phyloP scores from a whole-genome alignment of 139 green algal species.

The Coccomyxa sp. region DNA sequence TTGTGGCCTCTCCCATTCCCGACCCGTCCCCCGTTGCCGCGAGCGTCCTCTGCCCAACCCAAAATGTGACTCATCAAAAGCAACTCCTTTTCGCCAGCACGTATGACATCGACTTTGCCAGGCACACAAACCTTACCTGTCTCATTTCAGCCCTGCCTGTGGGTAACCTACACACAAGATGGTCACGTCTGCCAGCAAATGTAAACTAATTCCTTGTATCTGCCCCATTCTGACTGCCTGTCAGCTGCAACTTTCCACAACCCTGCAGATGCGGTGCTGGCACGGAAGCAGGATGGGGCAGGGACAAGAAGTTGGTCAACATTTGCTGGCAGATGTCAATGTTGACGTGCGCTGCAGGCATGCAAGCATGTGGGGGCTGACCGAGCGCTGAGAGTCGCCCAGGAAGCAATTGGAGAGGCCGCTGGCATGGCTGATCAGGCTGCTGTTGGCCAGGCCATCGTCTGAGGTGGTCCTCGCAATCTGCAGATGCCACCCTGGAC shows the following conservation, averaged over 20 bases:
- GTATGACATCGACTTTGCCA: neutral
- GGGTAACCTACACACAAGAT: no score
- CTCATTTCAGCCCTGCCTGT: neutral
- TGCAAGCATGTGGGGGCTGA: neutral
- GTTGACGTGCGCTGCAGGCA: neutral
- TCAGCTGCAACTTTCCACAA: no score
- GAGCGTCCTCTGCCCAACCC: neutral
- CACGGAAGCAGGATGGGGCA: no score
- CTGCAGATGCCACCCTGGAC: constrained; percentile 15
- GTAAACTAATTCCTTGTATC: no score
- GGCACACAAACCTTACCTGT: neutral
- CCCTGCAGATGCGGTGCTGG: no score
- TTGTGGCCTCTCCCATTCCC: neutral
- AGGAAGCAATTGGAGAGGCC: constrained; percentile 4
- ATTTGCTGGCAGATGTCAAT: no score
- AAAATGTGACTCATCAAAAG: neutral
- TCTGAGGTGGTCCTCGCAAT: constrained; percentile 21
- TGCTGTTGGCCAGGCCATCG: neutral
- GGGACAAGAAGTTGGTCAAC: no score
- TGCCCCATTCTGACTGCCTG: no score
- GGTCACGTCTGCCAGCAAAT: no score
- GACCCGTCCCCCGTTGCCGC: neutral
- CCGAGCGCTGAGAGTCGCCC: neutral
- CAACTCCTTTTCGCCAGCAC: neutral
- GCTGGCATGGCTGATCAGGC: constrained; percentile 10